Base-by-base conservation (phyloP, 2,329 filamentous ascomycete genomes). In the Arthrobotrys sphaeroides region DNA sequence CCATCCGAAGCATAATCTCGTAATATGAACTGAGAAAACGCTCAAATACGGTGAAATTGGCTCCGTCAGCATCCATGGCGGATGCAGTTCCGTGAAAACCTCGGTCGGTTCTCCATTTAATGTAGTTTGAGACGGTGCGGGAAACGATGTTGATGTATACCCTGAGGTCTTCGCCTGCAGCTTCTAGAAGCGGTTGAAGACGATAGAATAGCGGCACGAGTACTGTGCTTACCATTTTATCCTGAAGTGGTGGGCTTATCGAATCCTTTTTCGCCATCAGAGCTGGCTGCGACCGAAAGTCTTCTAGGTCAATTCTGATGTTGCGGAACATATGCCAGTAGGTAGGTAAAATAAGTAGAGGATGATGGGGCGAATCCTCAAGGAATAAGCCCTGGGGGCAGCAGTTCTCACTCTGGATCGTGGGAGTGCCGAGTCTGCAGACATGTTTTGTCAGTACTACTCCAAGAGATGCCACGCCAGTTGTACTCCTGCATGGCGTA, bases 301-400 rank as follows among this genome's bases (percentile, higher is more conserved):
- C 68, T 33, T 73, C 31, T 2, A 73, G 20, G 7, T 65, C 59
- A 10, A 73, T 22, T n/a, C 60, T 42, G 3, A 73, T 47, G 18
- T 40, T 45, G 5, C 68, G 68, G 22, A 73, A 18, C 7, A 73
- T 5, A 7, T 53, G 45, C 9, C 47, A 18, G 22, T 66, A 66
- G 1, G 13, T 38, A 1, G 16, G 16, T 18, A 36, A 5, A n/a
- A 51, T 13, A 7, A 3, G 5, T 6, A 53, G 20, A 9, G 40
- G 9, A 24, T 31, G 6, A 16, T 3, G n/a, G 26, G 38, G 6
- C n/a, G n/a, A n/a, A n/a, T 22, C 51, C 1, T 24, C 2, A 9
- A 31, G 51, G 9, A 38, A 6, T 36, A 31, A 55, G 31, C 38
- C 51, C 18, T 55, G 38, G 10, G 22, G 51, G 5, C 18, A 16